A percentile compares a stretch with the other conserved stretches of the same genome.
Conservation (phyloP, 805 yeast species). For the Candida silvicultrix region DNA sequence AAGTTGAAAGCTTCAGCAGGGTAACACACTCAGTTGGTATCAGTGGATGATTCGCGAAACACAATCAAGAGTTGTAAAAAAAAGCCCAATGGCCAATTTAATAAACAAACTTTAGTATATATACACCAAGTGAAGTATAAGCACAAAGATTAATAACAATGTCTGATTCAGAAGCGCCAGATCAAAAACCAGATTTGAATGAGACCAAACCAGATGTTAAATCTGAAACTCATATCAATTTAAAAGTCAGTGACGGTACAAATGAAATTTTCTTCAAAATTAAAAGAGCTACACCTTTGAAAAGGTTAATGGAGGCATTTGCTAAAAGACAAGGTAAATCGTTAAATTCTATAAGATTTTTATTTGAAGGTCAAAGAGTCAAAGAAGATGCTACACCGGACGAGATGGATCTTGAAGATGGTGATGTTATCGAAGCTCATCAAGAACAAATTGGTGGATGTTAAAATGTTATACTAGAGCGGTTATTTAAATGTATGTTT, state of each 20-base stretch:
- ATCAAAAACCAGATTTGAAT: slow-evolving; percentile 24
- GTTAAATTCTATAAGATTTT: slow-evolving; percentile 73
- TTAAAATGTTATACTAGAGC: background rate
- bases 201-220: slow-evolving; percentile 45
- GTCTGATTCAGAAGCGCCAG: slow-evolving; percentile 26
- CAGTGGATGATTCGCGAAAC: too few relatives aligned
- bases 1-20: too few relatives aligned
- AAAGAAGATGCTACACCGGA: slow-evolving; percentile 89
- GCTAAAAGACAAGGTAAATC: slow-evolving; percentile 97
- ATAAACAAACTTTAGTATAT: too few relatives aligned
- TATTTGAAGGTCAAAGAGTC: slow-evolving; percentile 90
- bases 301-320: slow-evolving; percentile 94
- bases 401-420: slow-evolving; percentile 87
- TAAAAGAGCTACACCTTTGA: slow-evolving; percentile 85
- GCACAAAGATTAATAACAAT: too few relatives aligned
- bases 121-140: too few relatives aligned
- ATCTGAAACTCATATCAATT: slow-evolving; percentile 79
- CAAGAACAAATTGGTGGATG: slow-evolving; percentile 80
- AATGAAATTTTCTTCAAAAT: slow-evolving; percentile 95
- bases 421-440: slow-evolving; percentile 95
- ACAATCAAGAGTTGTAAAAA: too few relatives aligned
- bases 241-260: slow-evolving; percentile 90
- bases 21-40: too few relatives aligned
- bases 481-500: too few relatives aligned
- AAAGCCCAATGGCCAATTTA: too few relatives aligned